Evolutionary conservation across 768 basidiomycete genomes (phyloP), one percentile per base, ranked within the genome.

Genomic region (Hypholoma fasciculare): DNA sequence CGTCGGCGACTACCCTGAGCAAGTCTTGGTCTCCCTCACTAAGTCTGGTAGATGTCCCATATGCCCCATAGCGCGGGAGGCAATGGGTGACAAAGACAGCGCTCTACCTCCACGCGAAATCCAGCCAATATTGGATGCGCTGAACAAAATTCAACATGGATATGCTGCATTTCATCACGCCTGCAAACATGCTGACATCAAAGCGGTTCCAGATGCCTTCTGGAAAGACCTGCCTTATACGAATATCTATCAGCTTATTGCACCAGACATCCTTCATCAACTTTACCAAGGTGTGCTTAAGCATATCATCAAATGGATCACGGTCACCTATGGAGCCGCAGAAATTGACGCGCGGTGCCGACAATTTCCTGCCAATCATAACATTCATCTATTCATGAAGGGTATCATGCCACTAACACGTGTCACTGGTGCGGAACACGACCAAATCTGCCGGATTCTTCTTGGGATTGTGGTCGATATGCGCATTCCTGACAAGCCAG

Each of bases 401-500:
- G 77, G 78, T 0, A 76, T 80, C n/a, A 75, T 72, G 0, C 34
- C 55, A 0, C 58, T 81, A 1, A 71, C 72, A 2, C 76, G 78
- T 58, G 71, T 75, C 56, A 74, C 74, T 0, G 79, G 78, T 2
- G 63, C 63, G 0, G 75, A 80, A 59, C 66, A 72, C 30, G 75
- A 76, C 55, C 61, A 65, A 17, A 72, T 76, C 63, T 64, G 68
- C 46, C 63, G 66, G 20, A 63, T 72, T 30, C 63, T 76, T 16
- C 39, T 72, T 17, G 65, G 63, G 0, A 61, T 68, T 42, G 50
- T 76, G 0, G 63, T 69, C 9, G 70, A 71, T 6, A 34, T 23
- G 4, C 23, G 23, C 4, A 23, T 23, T 23, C 2, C 23, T 23
- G 23, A 4, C 4, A 4, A 23, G 4, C 23, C 23, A 4, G 23